Evolutionary conservation across 2,329 filamentous ascomycete genomes (phyloP).

Genomic region (Dothistroma septosporum): DNA sequence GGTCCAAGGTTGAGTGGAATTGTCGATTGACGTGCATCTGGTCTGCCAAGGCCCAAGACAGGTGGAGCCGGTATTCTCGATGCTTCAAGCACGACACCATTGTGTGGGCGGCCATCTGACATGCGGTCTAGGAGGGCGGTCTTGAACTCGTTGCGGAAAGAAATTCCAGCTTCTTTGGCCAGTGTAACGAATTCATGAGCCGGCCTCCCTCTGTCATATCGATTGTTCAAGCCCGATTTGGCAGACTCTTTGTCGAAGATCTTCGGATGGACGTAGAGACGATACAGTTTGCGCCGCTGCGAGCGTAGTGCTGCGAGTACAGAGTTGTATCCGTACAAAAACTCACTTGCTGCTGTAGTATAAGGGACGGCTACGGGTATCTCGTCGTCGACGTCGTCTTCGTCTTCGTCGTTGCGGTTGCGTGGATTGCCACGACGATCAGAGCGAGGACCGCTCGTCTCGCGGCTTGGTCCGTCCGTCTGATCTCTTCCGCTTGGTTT

Average conservation of each 20-base stretch:
- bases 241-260: conserved; percentile 17
- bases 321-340: conserved; percentile 78
- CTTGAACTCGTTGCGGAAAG: conserved; percentile 55
- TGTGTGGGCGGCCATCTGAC: conserved; percentile 78
- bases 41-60: conserved; percentile 30
- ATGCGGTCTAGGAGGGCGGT: conserved; percentile 65
- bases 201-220: conserved; percentile 13
- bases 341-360: conserved; percentile 83
- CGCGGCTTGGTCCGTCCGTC: background rate
- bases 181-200: conserved; percentile 18
- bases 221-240: background rate
- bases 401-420: conserved; percentile 3
- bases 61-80: conserved; percentile 67
- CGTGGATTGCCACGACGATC: background rate
- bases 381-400: conserved; percentile 22
- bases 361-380: conserved; percentile 55
- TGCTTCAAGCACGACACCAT: conserved; percentile 81
- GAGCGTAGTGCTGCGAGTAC: conserved; percentile 74
- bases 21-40: conserved; percentile 37
- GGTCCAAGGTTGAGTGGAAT: conserved; percentile 60
- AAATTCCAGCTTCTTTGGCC: conserved; percentile 43
- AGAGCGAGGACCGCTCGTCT: background rate
- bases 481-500: background rate
- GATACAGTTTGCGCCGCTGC: conserved; percentile 70
- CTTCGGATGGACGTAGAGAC: conserved; percentile 62